Evolutionary conservation across 345 rosid species (phyloP).

Genomic region (Clarkia xantiana): DNA sequence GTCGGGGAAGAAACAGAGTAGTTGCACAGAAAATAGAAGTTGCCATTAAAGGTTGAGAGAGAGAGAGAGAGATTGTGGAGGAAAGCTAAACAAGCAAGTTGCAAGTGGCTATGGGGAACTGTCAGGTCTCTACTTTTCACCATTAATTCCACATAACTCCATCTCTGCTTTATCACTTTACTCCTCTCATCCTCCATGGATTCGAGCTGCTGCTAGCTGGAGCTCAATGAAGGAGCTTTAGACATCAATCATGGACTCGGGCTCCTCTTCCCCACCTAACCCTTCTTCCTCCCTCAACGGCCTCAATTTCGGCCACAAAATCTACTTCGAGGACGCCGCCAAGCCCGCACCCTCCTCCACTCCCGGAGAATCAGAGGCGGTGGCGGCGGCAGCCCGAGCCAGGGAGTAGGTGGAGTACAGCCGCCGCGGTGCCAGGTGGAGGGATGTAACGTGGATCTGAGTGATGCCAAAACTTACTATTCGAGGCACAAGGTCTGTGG

Average conservation of each 20-base stretch:
- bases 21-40: too few species aligned
- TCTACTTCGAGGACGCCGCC: constrained; percentile 64
- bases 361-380: constrained; percentile 20
- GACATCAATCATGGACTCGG: constrained; percentile 30
- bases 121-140: too few species aligned
- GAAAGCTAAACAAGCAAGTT: too few species aligned
- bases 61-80: too few species aligned
- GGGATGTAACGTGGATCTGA: constrained; percentile 89
- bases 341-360: constrained; percentile 19
- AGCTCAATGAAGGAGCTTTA: constrained; percentile 6
- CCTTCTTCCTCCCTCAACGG: constrained; percentile 29
- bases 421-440: constrained; percentile 91
- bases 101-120: too few species aligned
- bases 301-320: constrained; percentile 58
- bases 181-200: too few species aligned
- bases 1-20: too few species aligned
- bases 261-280: constrained; percentile 28
- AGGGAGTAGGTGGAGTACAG: constrained; percentile 35
- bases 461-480: constrained; percentile 80
- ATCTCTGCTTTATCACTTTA: too few species aligned
- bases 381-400: constrained; percentile 13
- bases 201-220: neutral
- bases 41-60: too few species aligned
- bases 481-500: constrained; percentile 85
- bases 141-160: too few species aligned